Conservation (phyloP, 176 grass and related monocot genomes). For the Aegilops umbellulata region DNA sequence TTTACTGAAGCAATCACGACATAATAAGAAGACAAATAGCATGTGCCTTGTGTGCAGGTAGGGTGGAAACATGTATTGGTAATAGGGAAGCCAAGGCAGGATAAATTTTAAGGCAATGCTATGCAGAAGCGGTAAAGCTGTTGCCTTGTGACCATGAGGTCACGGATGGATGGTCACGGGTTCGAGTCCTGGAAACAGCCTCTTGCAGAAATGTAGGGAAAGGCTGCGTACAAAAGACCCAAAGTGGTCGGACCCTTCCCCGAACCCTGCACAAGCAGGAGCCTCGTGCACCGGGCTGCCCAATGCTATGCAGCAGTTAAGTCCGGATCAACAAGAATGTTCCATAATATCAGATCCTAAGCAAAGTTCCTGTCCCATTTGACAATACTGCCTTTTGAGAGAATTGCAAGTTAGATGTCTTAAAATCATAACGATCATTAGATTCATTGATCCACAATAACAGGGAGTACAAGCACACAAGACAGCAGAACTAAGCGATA, state of each 20-base stretch:
- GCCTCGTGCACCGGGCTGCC: too few species aligned
- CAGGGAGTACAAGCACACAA: neutral
- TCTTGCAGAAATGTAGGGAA: too few species aligned
- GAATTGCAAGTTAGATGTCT: neutral
- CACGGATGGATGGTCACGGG: too few species aligned
- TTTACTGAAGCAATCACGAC: neutral
- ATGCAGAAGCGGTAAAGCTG: neutral
- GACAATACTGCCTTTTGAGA: neutral
- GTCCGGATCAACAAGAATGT: neutral
- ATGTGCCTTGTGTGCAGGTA: neutral
- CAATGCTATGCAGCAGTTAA: neutral
- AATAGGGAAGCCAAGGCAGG: neutral
- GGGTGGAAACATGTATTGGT: neutral
- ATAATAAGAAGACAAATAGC: constrained; percentile 8
- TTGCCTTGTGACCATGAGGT: too few species aligned
- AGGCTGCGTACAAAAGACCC: too few species aligned
- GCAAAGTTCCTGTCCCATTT: neutral
- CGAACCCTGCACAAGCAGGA: too few species aligned
- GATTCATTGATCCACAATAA: neutral
- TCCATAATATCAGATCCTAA: neutral
- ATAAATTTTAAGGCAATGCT: neutral
- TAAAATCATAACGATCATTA: constrained; percentile 1
- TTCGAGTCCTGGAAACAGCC: too few species aligned
- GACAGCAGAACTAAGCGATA: neutral
- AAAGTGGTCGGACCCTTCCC: too few species aligned